Base-by-base conservation (phyloP, 208 protist genomes). In the Spironucleus salmonicida region DNA sequence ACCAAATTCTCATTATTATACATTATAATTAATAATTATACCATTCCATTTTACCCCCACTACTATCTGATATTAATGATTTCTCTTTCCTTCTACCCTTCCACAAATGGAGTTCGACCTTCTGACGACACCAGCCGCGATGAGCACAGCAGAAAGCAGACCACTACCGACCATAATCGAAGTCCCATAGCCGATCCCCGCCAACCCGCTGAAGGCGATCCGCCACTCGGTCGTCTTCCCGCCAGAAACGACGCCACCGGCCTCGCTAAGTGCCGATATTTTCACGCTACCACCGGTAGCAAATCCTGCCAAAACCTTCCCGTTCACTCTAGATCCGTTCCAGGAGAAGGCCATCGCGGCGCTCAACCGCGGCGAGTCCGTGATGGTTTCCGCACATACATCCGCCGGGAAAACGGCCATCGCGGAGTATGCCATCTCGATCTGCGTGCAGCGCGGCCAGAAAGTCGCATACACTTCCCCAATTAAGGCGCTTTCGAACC, bases 401-500 rank as follows among this genome's bases (percentile, higher is more conserved):
- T 97, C 92, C 30, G 95, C 96, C 39, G 96, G 97, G 75, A 99
- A 99, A 84, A 99, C 97, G 13, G 97, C 96, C 1, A 92, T 99
- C 34, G 96, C 96, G 15, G 89, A 94, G 81, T 94, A 93, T 79
- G 90, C 90, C 15, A 93, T 94, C 79, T 89, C 91, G 35, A 38
- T 89, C 0, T 39, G 83, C n/a, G 39, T 83, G 26, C 77, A 80
- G 27, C 81, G 89, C 59, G 80, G 84, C 59, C 87, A 92, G 64
- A 15, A 95, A 19, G 94, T 99, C 27, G 95, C 99, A 61, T 99
- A 99, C 86, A 99, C 97, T 45, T 97, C 94, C 2, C 97, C 97
- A 39, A 99, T 99, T 82, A 99, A 99, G 78, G 97, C 97, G 0
- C 87, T 99, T 0, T 94, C 88, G 39, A 99, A 99, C 84, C 96